Percentiles rank a stretch among this genome's conserved stretches.
Evolutionary conservation across 2,329 filamentous ascomycete species (phyloP).

Genomic region (Trichophyton simii): DNA sequence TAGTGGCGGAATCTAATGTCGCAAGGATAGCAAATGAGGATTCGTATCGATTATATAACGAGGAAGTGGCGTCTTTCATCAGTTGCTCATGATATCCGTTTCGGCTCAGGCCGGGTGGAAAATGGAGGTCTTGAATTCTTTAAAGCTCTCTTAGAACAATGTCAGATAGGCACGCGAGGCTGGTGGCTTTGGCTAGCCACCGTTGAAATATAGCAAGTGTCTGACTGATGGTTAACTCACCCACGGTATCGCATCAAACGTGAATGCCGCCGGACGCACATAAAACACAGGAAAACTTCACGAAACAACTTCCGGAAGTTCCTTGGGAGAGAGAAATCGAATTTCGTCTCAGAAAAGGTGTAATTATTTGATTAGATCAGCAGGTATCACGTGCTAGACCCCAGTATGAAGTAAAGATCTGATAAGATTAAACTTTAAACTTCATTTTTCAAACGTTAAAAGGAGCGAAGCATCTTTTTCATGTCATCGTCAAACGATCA

Average conservation of each 20-base stretch:
- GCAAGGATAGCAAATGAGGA: neutral
- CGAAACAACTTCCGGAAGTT: neutral
- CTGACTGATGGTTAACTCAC: neutral
- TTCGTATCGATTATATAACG: neutral
- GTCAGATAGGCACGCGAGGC: neutral
- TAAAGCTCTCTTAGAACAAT: neutral
- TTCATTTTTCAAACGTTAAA: neutral
- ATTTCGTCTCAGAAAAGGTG: neutral
- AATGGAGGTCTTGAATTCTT: neutral
- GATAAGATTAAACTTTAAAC: neutral
- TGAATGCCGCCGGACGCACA: neutral
- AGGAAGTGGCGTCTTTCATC: neutral
- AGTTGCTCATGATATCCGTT: neutral
- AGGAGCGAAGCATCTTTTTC: neutral
- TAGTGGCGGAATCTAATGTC: neutral
- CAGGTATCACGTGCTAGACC: neutral
- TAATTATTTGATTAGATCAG: neutral
- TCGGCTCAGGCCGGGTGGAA: neutral
- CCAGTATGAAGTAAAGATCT: neutral
- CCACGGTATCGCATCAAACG: neutral
- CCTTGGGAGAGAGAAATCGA: neutral
- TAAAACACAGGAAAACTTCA: no score
- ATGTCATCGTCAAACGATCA: neutral
- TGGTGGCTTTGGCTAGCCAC: slow-evolving; percentile 7
- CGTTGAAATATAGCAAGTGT: slow-evolving; percentile 24